Evolutionary conservation across 139 green algal species (phyloP).

Genomic region (Closterium sp.): DNA sequence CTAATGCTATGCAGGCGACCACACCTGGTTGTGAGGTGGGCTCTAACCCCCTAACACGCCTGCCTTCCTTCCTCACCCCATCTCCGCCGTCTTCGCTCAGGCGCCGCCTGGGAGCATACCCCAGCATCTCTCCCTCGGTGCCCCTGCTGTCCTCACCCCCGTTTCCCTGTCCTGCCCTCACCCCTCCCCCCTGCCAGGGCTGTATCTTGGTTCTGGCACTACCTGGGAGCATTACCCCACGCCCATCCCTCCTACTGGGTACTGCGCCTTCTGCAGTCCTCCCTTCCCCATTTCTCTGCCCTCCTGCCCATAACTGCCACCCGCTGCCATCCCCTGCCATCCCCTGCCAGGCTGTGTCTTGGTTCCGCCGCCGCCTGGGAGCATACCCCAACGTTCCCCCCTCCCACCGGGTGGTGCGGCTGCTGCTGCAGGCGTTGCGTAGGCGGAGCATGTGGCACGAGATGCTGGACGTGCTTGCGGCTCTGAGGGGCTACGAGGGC

Average conservation of each 20-base stretch:
- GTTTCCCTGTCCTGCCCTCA: no score
- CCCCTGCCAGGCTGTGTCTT: not conserved
- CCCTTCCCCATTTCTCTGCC: not conserved
- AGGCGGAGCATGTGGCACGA: not conserved
- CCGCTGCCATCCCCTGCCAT: not conserved
- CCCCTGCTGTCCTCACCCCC: no score
- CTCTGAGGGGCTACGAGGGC: not conserved
- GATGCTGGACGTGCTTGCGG: not conserved
- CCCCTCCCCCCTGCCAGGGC: not conserved
- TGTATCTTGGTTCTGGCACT: not conserved
- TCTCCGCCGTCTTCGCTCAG: not conserved
- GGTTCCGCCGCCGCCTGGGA: not conserved
- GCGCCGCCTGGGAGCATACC: not conserved
- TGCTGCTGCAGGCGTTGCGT: not conserved
- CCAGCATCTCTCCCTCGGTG: no score
- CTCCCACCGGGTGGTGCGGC: not conserved
- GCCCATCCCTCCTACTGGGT: not conserved
- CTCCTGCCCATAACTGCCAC: not conserved
- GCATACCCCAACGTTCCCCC: not conserved
- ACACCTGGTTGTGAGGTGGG: not conserved
- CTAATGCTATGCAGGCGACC: not conserved
- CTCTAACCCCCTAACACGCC: not conserved
- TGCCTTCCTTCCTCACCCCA: not conserved
- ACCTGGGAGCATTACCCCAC: not conserved
- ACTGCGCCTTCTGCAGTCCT: no score